Evolutionary conservation across 495 filamentous ascomycete genomes (phyloP).

Genomic region (Hypoxylon fragiforme): DNA sequence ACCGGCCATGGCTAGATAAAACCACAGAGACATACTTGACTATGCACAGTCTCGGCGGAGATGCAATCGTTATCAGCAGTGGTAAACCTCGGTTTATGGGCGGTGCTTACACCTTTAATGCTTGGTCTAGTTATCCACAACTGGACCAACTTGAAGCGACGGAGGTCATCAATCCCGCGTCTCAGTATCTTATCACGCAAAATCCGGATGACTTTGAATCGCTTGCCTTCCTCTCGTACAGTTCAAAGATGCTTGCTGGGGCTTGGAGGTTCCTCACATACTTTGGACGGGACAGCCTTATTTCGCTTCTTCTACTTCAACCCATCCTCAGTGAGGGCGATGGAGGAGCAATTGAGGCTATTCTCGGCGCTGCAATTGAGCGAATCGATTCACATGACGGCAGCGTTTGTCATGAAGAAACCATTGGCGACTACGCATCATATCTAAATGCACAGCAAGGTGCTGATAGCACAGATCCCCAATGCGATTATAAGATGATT

Average conservation of each 20-base stretch:
- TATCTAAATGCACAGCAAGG: slow-evolving; percentile 59
- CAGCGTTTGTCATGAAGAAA: slow-evolving; percentile 66
- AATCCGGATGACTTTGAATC: slow-evolving; percentile 53
- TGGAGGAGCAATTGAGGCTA: slow-evolving; percentile 61
- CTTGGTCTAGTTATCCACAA: slow-evolving; percentile 65
- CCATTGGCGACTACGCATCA: slow-evolving; percentile 68
- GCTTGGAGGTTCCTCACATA: slow-evolving; percentile 71
- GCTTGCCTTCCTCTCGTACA: slow-evolving; percentile 66
- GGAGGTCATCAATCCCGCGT: slow-evolving; percentile 54
- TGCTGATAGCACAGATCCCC: slow-evolving; percentile 54
- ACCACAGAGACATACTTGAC: slow-evolving; percentile 56
- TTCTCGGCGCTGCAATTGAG: slow-evolving; percentile 62
- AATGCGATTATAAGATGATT: slow-evolving; percentile 66
- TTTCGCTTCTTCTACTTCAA: slow-evolving; percentile 59
- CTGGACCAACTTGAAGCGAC: slow-evolving; percentile 53
- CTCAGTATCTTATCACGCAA: slow-evolving; percentile 49
- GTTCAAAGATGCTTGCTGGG: slow-evolving; percentile 62
- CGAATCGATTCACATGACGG: slow-evolving; percentile 62
- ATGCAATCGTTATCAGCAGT: slow-evolving; percentile 43
- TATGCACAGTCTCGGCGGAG: slow-evolving; percentile 39
- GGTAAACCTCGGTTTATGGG: slow-evolving; percentile 49
- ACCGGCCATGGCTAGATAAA: slow-evolving; percentile 64
- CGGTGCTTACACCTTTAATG: slow-evolving; percentile 61
- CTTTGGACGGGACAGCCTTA: slow-evolving; percentile 68
- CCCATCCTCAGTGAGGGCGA: slow-evolving; percentile 61